Base-by-base conservation (phyloP, 2,329 filamentous ascomycete genomes). In the Hypoxylon sp. region DNA sequence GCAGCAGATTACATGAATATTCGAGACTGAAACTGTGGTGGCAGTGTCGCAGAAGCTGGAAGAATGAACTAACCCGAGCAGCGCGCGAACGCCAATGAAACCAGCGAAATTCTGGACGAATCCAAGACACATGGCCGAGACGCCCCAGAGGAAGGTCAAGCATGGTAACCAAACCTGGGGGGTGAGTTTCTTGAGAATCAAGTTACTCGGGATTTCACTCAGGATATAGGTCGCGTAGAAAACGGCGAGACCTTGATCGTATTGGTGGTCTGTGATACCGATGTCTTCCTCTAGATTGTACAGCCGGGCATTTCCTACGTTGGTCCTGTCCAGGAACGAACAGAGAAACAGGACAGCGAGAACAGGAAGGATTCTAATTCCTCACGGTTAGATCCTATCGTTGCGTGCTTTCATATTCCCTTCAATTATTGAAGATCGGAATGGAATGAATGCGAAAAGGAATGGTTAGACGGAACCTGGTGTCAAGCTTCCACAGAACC, bases 221-320 rank as follows among this genome's bases (percentile, higher is more conserved):
- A 82, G 82, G 69, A 90, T 87, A 73, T 91, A 91, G 0, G 88
- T 87, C 3, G 88, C 86, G 77, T 91, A 92, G 74, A 90, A 92
- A 1, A 90, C 86, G 11, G 88, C 84, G 31, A 92, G 80, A 1
- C 89, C 89, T 46, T 87, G 85, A 52, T 89, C 87, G 77, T 91
- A 92, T 74, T 92, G 87, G 60, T 84, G 80, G 63, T 90, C 86
- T 4, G 80, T 86, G 70, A 93, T 87, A 48, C 80, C 75, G 1
- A 91, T 77, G 73, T 90, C 87, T 0, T 80, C 71, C 71, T 91
- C 87, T 13, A 93, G 82, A 0, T 87, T 86, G 57, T 90, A 84
- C 8, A 92, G 88, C 67, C 88, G 88, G 24, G 90, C 90, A 74
- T 92, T 92, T 39, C 90, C 91, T 39, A 92, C 88, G 75, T 92